Evolutionary conservation across 192 early-diverging fungal species (phyloP).

Genomic region (Coemansia sp.): DNA sequence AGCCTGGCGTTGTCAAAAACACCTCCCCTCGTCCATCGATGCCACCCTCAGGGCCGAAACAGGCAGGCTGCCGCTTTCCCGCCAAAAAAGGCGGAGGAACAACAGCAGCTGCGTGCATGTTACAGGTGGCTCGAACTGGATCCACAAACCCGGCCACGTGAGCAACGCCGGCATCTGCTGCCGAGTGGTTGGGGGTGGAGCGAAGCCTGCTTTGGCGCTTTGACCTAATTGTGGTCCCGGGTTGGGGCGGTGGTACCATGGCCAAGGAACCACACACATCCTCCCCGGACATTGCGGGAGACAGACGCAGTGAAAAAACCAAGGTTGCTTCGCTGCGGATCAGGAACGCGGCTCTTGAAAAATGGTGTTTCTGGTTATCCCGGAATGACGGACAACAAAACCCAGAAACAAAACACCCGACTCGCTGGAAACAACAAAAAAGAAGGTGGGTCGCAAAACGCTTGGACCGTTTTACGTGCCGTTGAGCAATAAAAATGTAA

Average conservation of each 20-base stretch:
- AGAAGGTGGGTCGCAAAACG: neutral
- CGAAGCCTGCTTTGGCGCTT: neutral
- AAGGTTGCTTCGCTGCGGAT: neutral
- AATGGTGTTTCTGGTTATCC: neutral
- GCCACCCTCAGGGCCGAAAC: no score
- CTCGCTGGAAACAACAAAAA: neutral
- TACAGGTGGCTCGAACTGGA: no score
- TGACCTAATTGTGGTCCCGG: neutral
- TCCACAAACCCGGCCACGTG: neutral
- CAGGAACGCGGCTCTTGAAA: conserved; percentile 5
- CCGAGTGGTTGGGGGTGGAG: neutral
- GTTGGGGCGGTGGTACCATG: conserved; percentile 5
- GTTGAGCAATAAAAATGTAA: no score
- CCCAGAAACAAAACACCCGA: neutral
- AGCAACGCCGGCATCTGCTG: neutral
- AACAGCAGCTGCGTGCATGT: no score
- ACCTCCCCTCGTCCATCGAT: no score
- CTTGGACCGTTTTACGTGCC: neutral
- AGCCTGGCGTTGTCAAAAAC: no score
- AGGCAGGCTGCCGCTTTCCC: no score
- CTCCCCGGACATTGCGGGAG: conserved; percentile 1
- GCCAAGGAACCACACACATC: neutral
- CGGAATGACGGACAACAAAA: neutral
- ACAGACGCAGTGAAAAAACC: neutral
- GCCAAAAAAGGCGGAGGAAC: no score